phyloP scores from a whole-genome alignment of 2,329 filamentous ascomycete genomes.

The Nothomitra cinnamomea region DNA sequence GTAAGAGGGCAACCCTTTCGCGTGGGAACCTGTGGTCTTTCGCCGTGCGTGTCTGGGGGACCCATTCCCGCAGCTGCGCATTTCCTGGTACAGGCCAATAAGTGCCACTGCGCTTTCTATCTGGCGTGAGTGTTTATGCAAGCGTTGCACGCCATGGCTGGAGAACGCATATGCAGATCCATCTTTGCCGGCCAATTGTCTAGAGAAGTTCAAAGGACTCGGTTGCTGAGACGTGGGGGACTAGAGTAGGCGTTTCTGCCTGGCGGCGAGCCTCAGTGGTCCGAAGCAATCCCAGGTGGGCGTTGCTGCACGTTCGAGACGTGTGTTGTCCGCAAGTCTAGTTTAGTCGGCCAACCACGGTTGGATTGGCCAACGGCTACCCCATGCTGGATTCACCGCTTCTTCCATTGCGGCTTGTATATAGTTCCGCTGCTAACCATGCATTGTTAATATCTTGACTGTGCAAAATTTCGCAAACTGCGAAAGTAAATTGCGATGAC shows the following conservation, averaged over 20 bases:
- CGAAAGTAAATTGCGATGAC: neutral
- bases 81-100: constrained; percentile 1
- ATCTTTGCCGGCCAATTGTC: neutral
- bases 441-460: neutral
- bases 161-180: neutral
- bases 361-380: neutral
- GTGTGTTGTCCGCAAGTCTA: neutral
- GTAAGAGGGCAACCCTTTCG: neutral
- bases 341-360: neutral
- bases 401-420: neutral
- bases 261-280: neutral
- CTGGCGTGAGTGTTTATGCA: too few species aligned
- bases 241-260: neutral
- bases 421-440: neutral
- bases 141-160: neutral
- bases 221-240: neutral
- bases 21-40: neutral
- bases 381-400: neutral
- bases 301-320: too few species aligned
- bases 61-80: constrained; percentile 3
- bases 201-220: neutral
- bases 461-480: neutral
- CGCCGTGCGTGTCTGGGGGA: neutral
- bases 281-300: too few species aligned
- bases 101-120: neutral